Evolutionary conservation across 805 yeast species (phyloP), one percentile per base, ranked within the genome.

Genomic region (Pichia phayaonensis): DNA sequence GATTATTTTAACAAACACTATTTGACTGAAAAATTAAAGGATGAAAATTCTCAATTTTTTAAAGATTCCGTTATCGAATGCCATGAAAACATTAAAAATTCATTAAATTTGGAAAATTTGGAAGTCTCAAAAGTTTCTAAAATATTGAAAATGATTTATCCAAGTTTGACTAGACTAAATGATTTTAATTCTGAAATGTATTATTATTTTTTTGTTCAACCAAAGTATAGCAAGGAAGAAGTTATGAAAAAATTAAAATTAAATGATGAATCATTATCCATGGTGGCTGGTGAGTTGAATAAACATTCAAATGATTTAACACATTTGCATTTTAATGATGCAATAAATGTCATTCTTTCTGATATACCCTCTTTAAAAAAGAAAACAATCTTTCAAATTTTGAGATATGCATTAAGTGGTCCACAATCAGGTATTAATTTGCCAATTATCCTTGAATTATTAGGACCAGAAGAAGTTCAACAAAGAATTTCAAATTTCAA

Each of bases 1-100:
- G 71, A 73, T 56, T 86, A 70, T 63, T 86, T 94, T 69, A 90
- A 94, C 66, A 87, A 86, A 59, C 76, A 74, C 52, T 88, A 86
- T 61, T 66, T 90, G 40, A 66, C 67, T 6, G 55, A 64, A 40
- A 71, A 72, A 47, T 60, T 87, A 16, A 58, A 62, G 1, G 54
- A 57, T 21, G 27, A 26, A 20, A 67, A 75, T 38, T 68, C 72
- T 0, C 58, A 45, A 1, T 61, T 61, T 46, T 65, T 78, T 8
- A 57, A 65, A 0, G 60, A 67, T 6, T 60, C 79, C 7, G 67
- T 77, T 0, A 61, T 69, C 0, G 62, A 69, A 15, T 60, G 38
- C 12, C 47, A 52, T 34, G 5, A 45, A 22, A 42, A 27, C 12
- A 21, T 52, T 3, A 34, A 16, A 8, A 42, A 18, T 22, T 40